Conservation (phyloP, 495 filamentous ascomycete genomes). For the Tricharina praecox region DNA sequence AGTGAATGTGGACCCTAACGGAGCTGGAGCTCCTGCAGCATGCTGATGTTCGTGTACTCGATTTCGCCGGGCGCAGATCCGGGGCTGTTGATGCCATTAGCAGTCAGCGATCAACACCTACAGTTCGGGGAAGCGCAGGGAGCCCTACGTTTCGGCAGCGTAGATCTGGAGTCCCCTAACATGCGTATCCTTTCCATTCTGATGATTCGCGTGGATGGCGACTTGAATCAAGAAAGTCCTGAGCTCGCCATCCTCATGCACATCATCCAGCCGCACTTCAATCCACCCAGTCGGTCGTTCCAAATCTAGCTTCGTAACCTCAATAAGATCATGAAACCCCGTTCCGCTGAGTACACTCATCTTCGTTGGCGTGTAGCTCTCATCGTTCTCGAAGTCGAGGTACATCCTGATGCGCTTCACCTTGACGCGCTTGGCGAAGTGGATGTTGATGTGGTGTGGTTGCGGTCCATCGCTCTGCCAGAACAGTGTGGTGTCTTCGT, state of each 20-base stretch:
- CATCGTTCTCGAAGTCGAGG: conserved; percentile 78
- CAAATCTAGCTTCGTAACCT: conserved; percentile 65
- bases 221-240: conserved; percentile 77
- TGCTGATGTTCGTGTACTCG: conserved; percentile 16
- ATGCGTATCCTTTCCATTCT: conserved; percentile 98
- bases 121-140: too few relatives aligned
- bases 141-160: conserved; percentile 41
- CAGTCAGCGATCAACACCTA: too few relatives aligned
- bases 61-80: conserved; percentile 20
- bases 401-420: conserved; percentile 71
- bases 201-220: conserved; percentile 81
- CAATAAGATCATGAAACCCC: conserved; percentile 67
- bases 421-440: conserved; percentile 84
- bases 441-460: conserved; percentile 80
- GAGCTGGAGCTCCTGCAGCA: conserved; percentile 22
- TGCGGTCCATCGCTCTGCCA: conserved; percentile 98
- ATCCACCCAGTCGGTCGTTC: conserved; percentile 76
- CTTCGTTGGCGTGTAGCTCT: conserved; percentile 92
- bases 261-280: conserved; percentile 57
- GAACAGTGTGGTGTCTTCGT: conserved; percentile 60
- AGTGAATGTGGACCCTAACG: too few relatives aligned
- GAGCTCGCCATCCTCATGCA: conserved; percentile 36
- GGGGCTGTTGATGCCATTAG: conserved; percentile 3
- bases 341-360: conserved; percentile 76
- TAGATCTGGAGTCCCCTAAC: conserved; percentile 86